Base-by-base conservation (phyloP, 139 green algal genomes). In the Volvox africanus region DNA sequence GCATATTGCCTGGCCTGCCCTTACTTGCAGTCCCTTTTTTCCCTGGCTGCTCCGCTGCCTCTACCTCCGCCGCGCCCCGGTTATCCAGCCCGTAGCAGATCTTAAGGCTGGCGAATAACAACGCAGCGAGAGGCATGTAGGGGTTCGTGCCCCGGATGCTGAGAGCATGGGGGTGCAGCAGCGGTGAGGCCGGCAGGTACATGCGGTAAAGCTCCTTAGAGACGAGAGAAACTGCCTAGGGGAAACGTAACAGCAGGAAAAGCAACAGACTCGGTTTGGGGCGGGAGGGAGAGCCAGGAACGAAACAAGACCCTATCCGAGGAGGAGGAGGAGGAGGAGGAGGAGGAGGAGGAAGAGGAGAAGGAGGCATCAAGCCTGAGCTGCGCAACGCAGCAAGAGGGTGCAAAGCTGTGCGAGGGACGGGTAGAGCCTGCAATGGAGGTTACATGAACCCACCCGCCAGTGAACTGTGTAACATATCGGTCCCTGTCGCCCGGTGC, bases 181-280 rank as follows among this genome's bases (percentile, higher is more conserved):
- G 44, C 30, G 85, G 69, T 20, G 69, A 73, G 68, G 35, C 37
- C 44, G 33, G 85, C 71, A 61, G 36, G 85, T 89, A 62, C 24
- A 89, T 71, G 85, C 44, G 85, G 85, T 82, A 71, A 36, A 89
- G 85, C 68, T 89, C 85, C 14, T 28, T 44, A 0, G 85, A 75
- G 19, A 82, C 71, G 37, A 82, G 69, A 18, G 5, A 33, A 9
- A 89, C 71, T 16, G 69, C n/a, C 85, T 89, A 68, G 17, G 26
- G 36, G 35, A 17, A 24, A 5, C 32, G 33, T n/a, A n/a, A n/a
- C n/a, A 21, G 61, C 30, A 13, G 82, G 1, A 6, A 20, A 33
- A 37, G 82, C 2, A 33, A 33, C 28, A 33, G 82, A 61, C 44
- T 9, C 44, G 44, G 44, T 9, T 5, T 55, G 61, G 61, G 30